A percentile compares a stretch with the other conserved stretches of the same genome.
phyloP scores from a whole-genome alignment of 2,329 filamentous ascomycete species.

The Botrytis sinoallii region DNA sequence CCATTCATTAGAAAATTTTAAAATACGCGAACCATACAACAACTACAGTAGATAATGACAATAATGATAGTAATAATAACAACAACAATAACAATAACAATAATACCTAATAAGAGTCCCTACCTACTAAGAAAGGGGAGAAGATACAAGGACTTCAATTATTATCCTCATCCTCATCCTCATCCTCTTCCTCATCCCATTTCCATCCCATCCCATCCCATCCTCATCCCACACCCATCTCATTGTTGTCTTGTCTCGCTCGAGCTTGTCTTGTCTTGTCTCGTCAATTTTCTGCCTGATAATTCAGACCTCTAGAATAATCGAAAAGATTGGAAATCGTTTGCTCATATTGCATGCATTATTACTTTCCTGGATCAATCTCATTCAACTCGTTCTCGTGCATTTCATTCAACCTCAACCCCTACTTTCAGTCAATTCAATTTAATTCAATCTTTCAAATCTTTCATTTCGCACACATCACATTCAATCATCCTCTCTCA shows the following conservation, averaged over 20 bases:
- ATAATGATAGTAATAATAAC: not conserved
- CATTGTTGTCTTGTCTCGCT: not conserved
- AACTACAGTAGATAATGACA: no score
- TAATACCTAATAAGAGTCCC: not conserved
- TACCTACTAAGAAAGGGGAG: not conserved
- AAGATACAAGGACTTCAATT: not conserved
- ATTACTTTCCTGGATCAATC: not conserved
- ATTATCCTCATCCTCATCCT: not conserved
- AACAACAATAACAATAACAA: not conserved
- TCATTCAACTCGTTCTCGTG: conserved; percentile 1
- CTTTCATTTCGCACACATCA: conserved; percentile 1
- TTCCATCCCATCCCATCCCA: not conserved
- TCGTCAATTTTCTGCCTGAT: not conserved
- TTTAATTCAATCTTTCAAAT: conserved; percentile 6
- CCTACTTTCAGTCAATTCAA: not conserved
- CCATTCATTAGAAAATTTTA: not conserved
- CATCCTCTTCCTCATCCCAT: not conserved
- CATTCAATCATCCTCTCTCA: not conserved
- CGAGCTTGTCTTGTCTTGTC: no score
- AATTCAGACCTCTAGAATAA: not conserved
- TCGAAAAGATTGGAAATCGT: conserved; percentile 7
- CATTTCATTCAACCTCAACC: not conserved
- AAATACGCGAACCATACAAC: not conserved
- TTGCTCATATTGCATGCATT: conserved; percentile 5
- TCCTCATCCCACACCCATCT: not conserved